phyloP scores from a whole-genome alignment of 179 eudicot species.

The Patellifolia procumbens region DNA sequence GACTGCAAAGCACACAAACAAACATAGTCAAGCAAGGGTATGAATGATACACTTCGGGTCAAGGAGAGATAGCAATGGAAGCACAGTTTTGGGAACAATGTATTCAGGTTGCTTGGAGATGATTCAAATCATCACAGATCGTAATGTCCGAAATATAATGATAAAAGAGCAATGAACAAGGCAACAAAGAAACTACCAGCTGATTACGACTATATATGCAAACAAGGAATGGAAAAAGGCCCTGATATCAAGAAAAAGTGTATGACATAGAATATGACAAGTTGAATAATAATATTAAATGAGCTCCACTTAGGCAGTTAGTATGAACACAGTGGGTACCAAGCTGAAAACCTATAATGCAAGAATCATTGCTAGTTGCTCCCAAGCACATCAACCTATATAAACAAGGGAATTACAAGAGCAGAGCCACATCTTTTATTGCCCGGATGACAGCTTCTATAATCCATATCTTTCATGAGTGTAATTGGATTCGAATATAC shows the following conservation, averaged over 20 bases:
- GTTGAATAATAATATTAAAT: background rate
- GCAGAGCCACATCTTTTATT: too few species aligned
- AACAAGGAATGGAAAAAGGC: background rate
- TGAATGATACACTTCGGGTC: background rate
- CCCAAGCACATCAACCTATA: background rate
- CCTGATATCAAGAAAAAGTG: background rate
- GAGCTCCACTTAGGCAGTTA: background rate
- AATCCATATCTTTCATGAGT: background rate
- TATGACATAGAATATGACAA: background rate
- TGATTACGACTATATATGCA: background rate
- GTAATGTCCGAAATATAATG: background rate
- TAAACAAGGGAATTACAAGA: too few species aligned
- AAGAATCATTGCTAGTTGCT: background rate
- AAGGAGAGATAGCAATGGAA: background rate
- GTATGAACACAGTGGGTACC: background rate
- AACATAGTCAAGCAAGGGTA: background rate
- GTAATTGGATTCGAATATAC: background rate
- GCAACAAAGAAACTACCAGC: background rate
- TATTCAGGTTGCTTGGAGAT: background rate
- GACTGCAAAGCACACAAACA: background rate
- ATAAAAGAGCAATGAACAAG: background rate
- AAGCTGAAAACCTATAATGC: background rate
- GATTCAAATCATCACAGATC: background rate
- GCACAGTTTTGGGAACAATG: background rate
- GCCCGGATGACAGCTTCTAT: background rate